Percentiles rank a stretch among this genome's conserved stretches.
Conservation (phyloP, 2,329 filamentous ascomycete species). For the Colletotrichum musicola region DNA sequence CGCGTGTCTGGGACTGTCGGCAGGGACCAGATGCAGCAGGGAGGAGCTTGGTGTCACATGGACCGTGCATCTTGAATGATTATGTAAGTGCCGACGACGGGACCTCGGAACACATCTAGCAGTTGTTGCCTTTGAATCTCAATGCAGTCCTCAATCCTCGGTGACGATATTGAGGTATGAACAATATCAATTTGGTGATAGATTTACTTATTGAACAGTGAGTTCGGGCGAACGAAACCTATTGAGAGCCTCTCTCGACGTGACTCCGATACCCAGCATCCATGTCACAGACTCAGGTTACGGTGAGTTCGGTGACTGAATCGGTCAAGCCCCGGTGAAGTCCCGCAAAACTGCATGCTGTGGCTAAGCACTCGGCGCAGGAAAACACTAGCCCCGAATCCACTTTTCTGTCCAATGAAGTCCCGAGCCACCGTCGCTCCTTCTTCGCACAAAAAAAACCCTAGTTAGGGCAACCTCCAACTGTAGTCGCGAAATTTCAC, state of each 20-base stretch:
- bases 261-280: no score
- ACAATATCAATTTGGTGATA: no score
- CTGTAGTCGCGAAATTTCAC: conserved; percentile 1
- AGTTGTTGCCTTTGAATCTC: no score
- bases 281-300: background rate
- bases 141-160: no score
- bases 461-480: conserved; percentile 19
- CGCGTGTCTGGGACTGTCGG: conserved; percentile 33
- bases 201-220: no score
- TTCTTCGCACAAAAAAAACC: conserved; percentile 13
- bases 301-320: background rate
- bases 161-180: no score
- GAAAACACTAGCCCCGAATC: background rate
- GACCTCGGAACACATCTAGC: background rate
- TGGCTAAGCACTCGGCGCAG: background rate
- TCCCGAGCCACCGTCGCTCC: background rate
- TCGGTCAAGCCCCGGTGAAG: background rate
- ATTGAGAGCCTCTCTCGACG: background rate
- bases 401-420: background rate
- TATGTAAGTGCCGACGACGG: conserved; percentile 27
- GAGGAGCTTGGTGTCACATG: conserved; percentile 36
- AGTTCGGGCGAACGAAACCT: background rate
- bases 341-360: background rate
- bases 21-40: conserved; percentile 35
- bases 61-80: conserved; percentile 38